Evolutionary conservation across 2,329 filamentous ascomycete species (phyloP), one percentile per base, ranked within the genome.

Genomic region (Neofusicoccum umdonicola): DNA sequence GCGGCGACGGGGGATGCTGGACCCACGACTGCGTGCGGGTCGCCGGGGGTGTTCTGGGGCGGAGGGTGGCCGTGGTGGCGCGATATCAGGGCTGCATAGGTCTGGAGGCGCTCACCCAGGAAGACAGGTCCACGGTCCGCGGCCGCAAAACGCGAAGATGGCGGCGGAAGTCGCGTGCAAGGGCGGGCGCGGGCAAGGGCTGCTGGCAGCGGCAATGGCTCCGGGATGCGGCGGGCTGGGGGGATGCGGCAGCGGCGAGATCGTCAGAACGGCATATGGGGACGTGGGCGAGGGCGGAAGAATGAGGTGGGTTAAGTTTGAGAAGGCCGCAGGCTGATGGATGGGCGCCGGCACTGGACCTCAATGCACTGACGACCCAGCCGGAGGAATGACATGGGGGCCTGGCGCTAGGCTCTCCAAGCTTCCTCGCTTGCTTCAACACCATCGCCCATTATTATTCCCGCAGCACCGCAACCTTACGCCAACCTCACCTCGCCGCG

Each of bases 21-120:
- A 42, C 27, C 56, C 63, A 45, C 63, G 47, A 34, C 54, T 56
- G 35, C 47, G 37, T 35, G 17, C 34, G 45, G 50, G 44, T 45
- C 15, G 63, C 44, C 37, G 45, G 54, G n/a, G 57, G 56, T 22
- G 19, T 35, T 31, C 22, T 48, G 63, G 47, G 56, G 47, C 54
- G 54, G 39, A 34, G 34, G 17, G 47, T 39, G 56, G 54, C 54
- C 63, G 52, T 56, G 37, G 56, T 65, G 63, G 63, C 62, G 51
- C 54, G 52, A 65, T 65, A 65, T 65, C 63, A 65, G 50, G 54
- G 63, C 37, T 52, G 52, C 63, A 65, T 65, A 60, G 63, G 39
- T 44, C 54, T 60, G 63, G 63, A 64, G 62, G 31, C 51, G 62
- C 51, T 50, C 47, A 50, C 45, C 58, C 58, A 62, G 37, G 47